Evolutionary conservation across 345 rosid genomes (phyloP), one percentile per base, ranked within the genome.

Genomic region (Murraya koenigii): DNA sequence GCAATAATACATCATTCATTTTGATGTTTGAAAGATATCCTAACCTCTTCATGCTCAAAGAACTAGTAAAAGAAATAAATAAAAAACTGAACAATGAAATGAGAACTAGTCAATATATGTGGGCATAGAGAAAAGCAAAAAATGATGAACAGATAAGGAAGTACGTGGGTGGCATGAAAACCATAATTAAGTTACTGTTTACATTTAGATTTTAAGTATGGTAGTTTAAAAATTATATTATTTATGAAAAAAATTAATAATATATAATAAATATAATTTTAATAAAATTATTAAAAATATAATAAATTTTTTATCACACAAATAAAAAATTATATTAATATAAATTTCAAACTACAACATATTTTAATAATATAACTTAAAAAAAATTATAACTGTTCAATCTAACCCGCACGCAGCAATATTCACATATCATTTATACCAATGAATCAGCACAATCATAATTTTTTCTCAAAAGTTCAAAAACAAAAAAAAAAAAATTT

Each of bases 331-430:
- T n/a, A n/a, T n/a, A n/a, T n/a, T n/a, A n/a, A n/a, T n/a, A n/a
- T n/a, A n/a, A n/a, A n/a, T n/a, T n/a, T n/a, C n/a, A n/a, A n/a
- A n/a, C n/a, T n/a, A n/a, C n/a, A n/a, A n/a, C n/a, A n/a, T n/a
- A n/a, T n/a, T n/a, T n/a, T n/a, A n/a, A n/a, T n/a, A n/a, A n/a
- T n/a, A n/a, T n/a, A n/a, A n/a, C n/a, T n/a, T n/a, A n/a, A n/a
- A n/a, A n/a, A n/a, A n/a, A n/a, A n/a, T n/a, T n/a, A n/a, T n/a
- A n/a, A n/a, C n/a, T n/a, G n/a, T n/a, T n/a, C n/a, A n/a, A n/a
- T n/a, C n/a, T n/a, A n/a, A n/a, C n/a, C n/a, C 28, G 69, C 58
- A 74, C 20, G 76, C 69, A 41, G 58, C 8, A 62, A 41, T 62
- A 63, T 75, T 75, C 61, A 30, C 66, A 30, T 28, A 63, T 63